Evolutionary conservation across 306 rosid species (phyloP), one percentile per base, ranked within the genome.

Genomic region (Alnus rubra): DNA sequence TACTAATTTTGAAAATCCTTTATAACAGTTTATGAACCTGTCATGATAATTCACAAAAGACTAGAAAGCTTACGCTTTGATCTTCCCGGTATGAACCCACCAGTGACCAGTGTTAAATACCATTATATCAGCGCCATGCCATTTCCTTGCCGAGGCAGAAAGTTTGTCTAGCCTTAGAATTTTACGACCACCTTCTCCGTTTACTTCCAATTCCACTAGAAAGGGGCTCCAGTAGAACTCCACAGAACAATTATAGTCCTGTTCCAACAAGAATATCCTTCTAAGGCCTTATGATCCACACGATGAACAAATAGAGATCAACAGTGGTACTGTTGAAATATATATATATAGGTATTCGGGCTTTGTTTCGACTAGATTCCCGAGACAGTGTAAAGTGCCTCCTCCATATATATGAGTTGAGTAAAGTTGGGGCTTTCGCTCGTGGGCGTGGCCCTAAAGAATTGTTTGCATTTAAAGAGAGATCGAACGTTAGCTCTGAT

Each of bases 171-270:
- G 86, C 74, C 58, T 82, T 19, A 87, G 72, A 74, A 82, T 47
- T 65, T 75, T 75, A 16, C 54, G 48, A 12, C 86, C 85, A 35
- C 31, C 60, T 19, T 9, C 73, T 69, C 12, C 16, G 54, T 82
- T 55, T 31, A 67, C 81, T 44, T 82, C 74, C 33, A 79, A 78
- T 44, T 84, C 71, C 44, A 84, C 86, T 18, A 87, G 86, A 77
- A 84, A 87, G 31, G 90, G 88, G 77, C 88, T 87, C 90, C 90
- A 82, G 48, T 79, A 82, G 56, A 84, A 87, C 78, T 87, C 86
- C 70, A 87, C 81, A 56, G 88, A 33, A 58, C 86, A 84, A 59
- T 87, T 82, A 47, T 82, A 84, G 18, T 74, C 85, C 88, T 87
- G 80, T 33, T 9, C 49, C 16, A 62, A 9, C 31, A 72, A 73